These are phyloP conservation scores for Suillus hirtellus DNA, from an alignment of 768 basidiomycete genomes.

Conservation along the genomic window DNA sequence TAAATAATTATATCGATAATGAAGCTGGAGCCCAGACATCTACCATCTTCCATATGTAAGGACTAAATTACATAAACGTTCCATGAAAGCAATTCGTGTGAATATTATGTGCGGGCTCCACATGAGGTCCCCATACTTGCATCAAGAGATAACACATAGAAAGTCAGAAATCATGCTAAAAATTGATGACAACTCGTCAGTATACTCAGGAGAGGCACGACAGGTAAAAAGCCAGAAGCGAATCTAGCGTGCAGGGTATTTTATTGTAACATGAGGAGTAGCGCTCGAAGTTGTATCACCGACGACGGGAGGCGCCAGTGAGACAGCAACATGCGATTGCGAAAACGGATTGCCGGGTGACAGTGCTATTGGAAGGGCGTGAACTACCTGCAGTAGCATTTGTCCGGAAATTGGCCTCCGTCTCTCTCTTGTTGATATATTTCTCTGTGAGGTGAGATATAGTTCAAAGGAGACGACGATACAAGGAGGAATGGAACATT, in stretches of 20 bases:
- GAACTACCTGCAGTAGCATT: neutral
- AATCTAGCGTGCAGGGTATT: neutral
- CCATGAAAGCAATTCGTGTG: neutral
- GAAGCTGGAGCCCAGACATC: neutral
- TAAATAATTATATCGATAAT: neutral
- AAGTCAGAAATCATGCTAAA: neutral
- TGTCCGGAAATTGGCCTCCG: neutral
- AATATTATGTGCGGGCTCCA: neutral
- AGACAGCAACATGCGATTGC: too few species aligned
- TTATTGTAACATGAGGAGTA: neutral
- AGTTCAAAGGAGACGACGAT: neutral
- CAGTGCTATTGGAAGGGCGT: neutral
- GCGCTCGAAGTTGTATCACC: neutral
- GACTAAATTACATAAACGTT: too few species aligned
- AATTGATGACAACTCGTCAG: neutral
- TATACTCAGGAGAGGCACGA: neutral
- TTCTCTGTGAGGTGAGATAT: neutral
- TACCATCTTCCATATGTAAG: too few species aligned
- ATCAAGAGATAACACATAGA: neutral
- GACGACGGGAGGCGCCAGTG: too few species aligned
- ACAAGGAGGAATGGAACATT: neutral
- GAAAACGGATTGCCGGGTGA: neutral
- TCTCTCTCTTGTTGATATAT: neutral
- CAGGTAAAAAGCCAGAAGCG: neutral
- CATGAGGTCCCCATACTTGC: neutral